These are phyloP conservation scores for Blastomyces parvus DNA, from an alignment of 2,329 filamentous ascomycete species.

Conservation along the genomic window DNA sequence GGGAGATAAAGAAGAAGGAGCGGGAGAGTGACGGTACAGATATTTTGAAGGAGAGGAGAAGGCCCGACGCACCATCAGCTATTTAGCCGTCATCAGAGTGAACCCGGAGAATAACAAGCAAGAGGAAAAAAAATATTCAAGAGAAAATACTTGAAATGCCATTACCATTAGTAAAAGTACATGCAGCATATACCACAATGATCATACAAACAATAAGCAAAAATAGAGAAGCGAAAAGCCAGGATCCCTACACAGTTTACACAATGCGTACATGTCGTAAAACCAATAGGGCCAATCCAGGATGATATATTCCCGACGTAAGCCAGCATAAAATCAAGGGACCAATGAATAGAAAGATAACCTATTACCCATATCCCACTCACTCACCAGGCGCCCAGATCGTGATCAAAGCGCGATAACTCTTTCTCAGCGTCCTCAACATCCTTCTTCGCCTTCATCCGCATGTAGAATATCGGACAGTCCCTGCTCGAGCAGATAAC, in stretches of 20 bases:
- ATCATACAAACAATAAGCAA: not conserved
- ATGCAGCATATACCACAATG: not conserved
- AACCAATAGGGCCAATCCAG: not conserved
- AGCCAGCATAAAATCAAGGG: not conserved
- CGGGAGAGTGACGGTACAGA: not conserved
- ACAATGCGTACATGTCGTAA: not conserved
- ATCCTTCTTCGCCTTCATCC: slow-evolving; percentile 99
- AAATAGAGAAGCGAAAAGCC: not conserved
- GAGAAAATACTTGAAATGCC: not conserved
- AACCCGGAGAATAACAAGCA: not conserved
- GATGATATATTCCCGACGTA: not conserved
- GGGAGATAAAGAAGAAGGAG: not conserved
- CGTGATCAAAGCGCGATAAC: slow-evolving; percentile 76
- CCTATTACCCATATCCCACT: not conserved
- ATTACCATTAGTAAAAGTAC: not conserved
- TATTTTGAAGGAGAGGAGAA: not conserved
- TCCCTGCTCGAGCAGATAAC: slow-evolving; percentile 95
- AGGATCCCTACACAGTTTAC: not conserved
- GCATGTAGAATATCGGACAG: slow-evolving; percentile 99
- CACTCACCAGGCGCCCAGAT: slow-evolving; percentile 58
- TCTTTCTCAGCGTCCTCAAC: slow-evolving; percentile 92
- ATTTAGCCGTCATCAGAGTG: not conserved
- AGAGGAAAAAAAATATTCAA: not conserved
- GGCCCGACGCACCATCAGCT: not conserved
- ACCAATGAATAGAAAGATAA: not conserved